Percentiles rank a stretch among this genome's conserved stretches.
phyloP scores from a whole-genome alignment of 495 filamentous ascomycete genomes.

The Lasiosphaeris hirsuta region DNA sequence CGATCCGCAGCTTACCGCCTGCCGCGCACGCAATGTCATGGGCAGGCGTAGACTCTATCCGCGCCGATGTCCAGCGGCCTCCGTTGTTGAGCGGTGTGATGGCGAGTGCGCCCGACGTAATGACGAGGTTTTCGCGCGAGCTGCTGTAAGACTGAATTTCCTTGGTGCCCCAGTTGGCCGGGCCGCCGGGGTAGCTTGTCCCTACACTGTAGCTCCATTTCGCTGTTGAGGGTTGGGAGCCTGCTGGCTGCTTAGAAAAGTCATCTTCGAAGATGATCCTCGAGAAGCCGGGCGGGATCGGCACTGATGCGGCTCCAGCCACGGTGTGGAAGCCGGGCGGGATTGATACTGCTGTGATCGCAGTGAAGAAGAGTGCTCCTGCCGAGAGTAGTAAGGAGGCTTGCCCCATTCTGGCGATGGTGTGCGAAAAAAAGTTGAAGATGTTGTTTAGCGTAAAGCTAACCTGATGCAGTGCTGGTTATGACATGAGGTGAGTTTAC shows the following conservation, averaged over 20 bases:
- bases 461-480: no score
- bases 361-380: neutral
- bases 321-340: conserved; percentile 14
- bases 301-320: neutral
- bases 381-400: no score
- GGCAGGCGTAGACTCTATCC: conserved; percentile 34
- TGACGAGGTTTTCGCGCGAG: conserved; percentile 23
- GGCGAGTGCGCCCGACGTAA: conserved; percentile 19
- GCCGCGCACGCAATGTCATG: conserved; percentile 35
- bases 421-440: no score
- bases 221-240: conserved; percentile 10
- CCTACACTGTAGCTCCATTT: conserved; percentile 28
- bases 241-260: conserved; percentile 9
- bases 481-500: no score
- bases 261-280: conserved; percentile 17
- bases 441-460: no score
- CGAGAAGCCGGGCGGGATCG: conserved; percentile 12
- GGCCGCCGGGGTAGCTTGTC: conserved; percentile 30
- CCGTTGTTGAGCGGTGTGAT: conserved; percentile 18
- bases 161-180: conserved; percentile 30
- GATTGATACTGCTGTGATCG: neutral
- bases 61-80: conserved; percentile 43
- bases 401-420: no score
- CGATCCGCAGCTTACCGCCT: conserved; percentile 34
- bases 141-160: conserved; percentile 30